Base-by-base conservation (phyloP, 2,329 filamentous ascomycete species). In the Phialophora macrospora region DNA sequence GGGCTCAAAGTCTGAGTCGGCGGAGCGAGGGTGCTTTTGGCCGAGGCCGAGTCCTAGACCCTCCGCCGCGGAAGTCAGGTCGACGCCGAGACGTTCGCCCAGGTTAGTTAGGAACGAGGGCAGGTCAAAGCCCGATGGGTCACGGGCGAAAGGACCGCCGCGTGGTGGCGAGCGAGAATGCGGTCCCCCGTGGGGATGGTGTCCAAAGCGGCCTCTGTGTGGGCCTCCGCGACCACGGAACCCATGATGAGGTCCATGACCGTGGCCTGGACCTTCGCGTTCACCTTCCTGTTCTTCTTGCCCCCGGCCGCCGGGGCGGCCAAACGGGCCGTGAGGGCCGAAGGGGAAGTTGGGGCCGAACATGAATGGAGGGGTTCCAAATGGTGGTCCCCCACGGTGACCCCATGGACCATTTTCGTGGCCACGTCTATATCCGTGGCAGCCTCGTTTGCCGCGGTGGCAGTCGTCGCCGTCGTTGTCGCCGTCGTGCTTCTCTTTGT, bases 1-100 rank as follows among this genome's bases (percentile, higher is more conserved):
- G 24, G 78, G 79, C 12, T 73, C 71, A 64, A 80, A 80, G 68
- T 79, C 78, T 20, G 73, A 68, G 2, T 74, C 73, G 12, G 66
- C 46, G 2, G 62, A 63, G 41, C 60, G 60, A 17, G 52, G 46
- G 4, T 65, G 48, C 52, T 62, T 66, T 3, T 72, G 60, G 44
- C 73, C 71, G 22, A 74, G 69, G 28, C 68, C 69, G 7, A 73
- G 60, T 52, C 73, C 71, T 14, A 74, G 70, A 24, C 69, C 69
- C 55, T 72, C 69, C 52, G 70, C 63, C 55, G 69, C 68, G 51
- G 62, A 66, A 51, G 69, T 61, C 38, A 75, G 61, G 48, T 74
- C 73, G 22, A 76, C 65, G 11, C 75, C 76, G 54, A 77, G 70
- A 24, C 73, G 71, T 34, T 73, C 70, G 22, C 72, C 70, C 1